Conservation (phyloP, 2,329 filamentous ascomycete species). For the Fusarium sublunatum region DNA sequence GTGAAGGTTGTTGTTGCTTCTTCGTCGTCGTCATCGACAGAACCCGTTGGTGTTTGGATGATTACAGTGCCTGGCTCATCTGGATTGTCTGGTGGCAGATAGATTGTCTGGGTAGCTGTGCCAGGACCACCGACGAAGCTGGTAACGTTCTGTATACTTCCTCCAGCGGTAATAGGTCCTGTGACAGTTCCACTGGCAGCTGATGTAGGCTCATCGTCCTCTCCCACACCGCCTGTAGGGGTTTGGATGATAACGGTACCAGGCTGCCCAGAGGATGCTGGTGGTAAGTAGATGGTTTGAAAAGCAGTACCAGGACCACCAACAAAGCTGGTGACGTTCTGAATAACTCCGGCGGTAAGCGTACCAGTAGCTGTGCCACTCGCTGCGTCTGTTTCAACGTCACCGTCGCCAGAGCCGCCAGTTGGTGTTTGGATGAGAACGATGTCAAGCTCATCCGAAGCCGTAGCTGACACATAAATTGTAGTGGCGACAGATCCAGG, state of each 20-base stretch:
- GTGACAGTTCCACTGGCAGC: background rate
- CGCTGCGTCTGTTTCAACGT: background rate
- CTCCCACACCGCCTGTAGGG: background rate
- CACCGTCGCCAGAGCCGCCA: background rate
- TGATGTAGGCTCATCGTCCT: background rate
- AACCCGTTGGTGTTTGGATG: background rate
- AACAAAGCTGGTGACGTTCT: background rate
- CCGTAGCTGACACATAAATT: slow-evolving; percentile 8
- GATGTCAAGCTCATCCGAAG: slow-evolving; percentile 4
- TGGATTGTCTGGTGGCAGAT: background rate
- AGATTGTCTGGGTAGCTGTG: background rate
- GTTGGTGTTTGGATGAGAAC: slow-evolving; percentile 4
- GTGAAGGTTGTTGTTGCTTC: background rate
- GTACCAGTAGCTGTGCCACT: background rate
- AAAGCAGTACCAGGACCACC: slow-evolving; percentile 2
- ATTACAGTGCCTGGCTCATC: background rate
- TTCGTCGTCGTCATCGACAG: background rate
- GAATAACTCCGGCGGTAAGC: background rate
- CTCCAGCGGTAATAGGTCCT: background rate
- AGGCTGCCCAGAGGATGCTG: too few relatives aligned
- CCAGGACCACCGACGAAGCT: slow-evolving; percentile 3
- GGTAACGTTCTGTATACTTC: background rate
- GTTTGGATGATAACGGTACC: slow-evolving; percentile 2
- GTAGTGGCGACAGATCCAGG: background rate
- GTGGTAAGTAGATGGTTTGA: background rate